Percentiles rank a stretch among this genome's conserved stretches.
Conservation (phyloP, 2,329 filamentous ascomycete genomes). For the Colletotrichum sp. region DNA sequence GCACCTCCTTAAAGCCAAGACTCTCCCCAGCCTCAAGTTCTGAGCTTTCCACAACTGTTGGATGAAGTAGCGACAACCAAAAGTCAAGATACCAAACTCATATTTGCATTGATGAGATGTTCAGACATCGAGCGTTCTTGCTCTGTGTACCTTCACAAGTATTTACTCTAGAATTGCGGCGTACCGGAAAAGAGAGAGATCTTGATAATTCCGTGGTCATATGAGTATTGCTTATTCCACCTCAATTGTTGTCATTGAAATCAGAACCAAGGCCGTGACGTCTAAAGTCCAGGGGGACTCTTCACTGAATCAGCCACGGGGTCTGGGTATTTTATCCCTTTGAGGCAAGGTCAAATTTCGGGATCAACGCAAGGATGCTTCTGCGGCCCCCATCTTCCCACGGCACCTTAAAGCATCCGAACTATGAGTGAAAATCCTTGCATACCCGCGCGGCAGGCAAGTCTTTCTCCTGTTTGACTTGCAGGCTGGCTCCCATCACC, state of each 20-base stretch:
- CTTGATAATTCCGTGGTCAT: background rate
- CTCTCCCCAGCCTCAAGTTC: background rate
- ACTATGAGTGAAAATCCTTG: background rate
- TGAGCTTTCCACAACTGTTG: background rate
- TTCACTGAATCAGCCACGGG: background rate
- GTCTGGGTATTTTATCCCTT: background rate
- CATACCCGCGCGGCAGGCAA: background rate
- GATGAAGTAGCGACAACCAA: background rate
- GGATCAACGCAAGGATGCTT: background rate
- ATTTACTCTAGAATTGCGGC: background rate
- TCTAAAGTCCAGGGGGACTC: background rate
- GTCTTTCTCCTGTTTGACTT: background rate
- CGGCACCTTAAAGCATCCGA: background rate
- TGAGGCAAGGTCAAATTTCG: background rate
- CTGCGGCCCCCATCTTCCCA: background rate
- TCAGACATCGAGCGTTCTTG: background rate
- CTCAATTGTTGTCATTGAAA: background rate
- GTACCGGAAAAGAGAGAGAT: background rate
- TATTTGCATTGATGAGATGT: background rate
- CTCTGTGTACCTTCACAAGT: background rate
- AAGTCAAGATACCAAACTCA: background rate
- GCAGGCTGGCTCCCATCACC: background rate
- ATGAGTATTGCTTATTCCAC: background rate
- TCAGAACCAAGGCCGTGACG: background rate
- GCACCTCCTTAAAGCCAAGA: background rate